These are phyloP conservation scores for Salix udensis DNA, from an alignment of 345 rosid species.

Conservation along the genomic window DNA sequence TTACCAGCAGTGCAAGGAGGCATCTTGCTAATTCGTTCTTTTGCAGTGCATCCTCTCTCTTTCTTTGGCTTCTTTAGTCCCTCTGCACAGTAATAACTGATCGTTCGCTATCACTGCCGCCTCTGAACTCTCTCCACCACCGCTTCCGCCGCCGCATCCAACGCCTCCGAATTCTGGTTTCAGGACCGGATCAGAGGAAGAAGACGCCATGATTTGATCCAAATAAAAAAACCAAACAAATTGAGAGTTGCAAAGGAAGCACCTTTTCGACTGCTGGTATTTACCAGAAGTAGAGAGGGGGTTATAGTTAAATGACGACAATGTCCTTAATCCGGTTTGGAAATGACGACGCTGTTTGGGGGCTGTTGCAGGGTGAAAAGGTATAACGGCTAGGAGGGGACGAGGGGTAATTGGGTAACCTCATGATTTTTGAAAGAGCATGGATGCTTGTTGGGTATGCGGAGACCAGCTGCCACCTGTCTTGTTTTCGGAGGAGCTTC, in stretches of 20 bases:
- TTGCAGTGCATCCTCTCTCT: conserved; percentile 95
- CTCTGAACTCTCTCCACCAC: conserved; percentile 64
- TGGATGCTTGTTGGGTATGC: conserved; percentile 4
- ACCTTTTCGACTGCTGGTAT: background rate
- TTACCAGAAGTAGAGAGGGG: background rate
- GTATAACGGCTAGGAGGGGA: conserved; percentile 54
- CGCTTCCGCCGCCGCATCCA: conserved; percentile 17
- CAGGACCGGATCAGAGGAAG: conserved; percentile 79
- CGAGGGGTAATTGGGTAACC: conserved; percentile 29
- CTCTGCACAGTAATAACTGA: conserved; percentile 73
- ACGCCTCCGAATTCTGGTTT: conserved; percentile 53
- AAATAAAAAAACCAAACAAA: conserved; percentile 12
- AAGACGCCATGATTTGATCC: conserved; percentile 54
- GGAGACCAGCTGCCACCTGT: conserved; percentile 21
- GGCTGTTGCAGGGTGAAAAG: conserved; percentile 4
- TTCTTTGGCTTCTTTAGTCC: conserved; percentile 88
- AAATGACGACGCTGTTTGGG: conserved; percentile 11
- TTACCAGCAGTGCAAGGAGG: conserved; percentile 97
- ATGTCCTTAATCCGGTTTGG: conserved; percentile 14
- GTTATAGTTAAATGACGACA: conserved; percentile 15
- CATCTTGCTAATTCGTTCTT: conserved; percentile 98
- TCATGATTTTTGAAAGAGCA: background rate
- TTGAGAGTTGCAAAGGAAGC: conserved; percentile 9
- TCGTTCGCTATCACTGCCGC: conserved; percentile 61
- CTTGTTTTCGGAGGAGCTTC: background rate